A percentile compares a stretch with the other conserved stretches of the same genome.
These are phyloP conservation scores for Rhypophila decipiens DNA, from an alignment of 495 filamentous ascomycete genomes.

Conservation along the genomic window DNA sequence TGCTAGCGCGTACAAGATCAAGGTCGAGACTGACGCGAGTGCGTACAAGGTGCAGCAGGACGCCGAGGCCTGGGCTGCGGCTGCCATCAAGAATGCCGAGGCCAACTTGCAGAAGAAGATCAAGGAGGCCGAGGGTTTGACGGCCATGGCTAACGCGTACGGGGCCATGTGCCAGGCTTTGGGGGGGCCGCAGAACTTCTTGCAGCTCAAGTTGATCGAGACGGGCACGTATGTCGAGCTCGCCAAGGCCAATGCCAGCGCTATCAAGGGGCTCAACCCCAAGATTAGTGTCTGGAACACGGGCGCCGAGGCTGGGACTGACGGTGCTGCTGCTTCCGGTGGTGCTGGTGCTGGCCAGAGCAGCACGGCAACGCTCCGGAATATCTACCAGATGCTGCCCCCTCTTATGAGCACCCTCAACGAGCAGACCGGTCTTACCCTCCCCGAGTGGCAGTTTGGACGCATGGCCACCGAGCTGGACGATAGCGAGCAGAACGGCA, in stretches of 20 bases:
- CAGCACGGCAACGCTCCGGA: slow-evolving; percentile 35
- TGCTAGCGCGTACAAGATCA: slow-evolving; percentile 41
- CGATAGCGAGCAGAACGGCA: background rate
- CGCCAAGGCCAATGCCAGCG: slow-evolving; percentile 62
- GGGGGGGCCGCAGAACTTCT: slow-evolving; percentile 64
- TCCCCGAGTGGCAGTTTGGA: slow-evolving; percentile 65
- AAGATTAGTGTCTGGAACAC: slow-evolving; percentile 91
- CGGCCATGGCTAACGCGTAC: slow-evolving; percentile 72
- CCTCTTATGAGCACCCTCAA: slow-evolving; percentile 75
- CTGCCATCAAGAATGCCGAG: slow-evolving; percentile 55
- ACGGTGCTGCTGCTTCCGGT: slow-evolving; percentile 23
- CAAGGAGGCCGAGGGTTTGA: slow-evolving; percentile 67
- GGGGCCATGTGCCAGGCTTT: slow-evolving; percentile 59
- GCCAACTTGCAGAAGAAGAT: slow-evolving; percentile 54
- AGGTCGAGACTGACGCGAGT: slow-evolving; percentile 35
- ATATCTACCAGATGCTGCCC: slow-evolving; percentile 70
- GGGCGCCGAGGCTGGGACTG: slow-evolving; percentile 36
- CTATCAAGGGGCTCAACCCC: slow-evolving; percentile 69
- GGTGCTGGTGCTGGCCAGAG: slow-evolving; percentile 27
- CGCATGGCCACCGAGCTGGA: slow-evolving; percentile 30
- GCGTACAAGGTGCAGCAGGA: slow-evolving; percentile 35
- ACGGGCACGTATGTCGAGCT: slow-evolving; percentile 58
- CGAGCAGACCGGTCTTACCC: slow-evolving; percentile 72
- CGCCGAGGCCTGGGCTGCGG: slow-evolving; percentile 33
- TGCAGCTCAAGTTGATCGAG: slow-evolving; percentile 76